Base-by-base conservation (phyloP, 345 rosid species). In the Aquilaria sinensis region DNA sequence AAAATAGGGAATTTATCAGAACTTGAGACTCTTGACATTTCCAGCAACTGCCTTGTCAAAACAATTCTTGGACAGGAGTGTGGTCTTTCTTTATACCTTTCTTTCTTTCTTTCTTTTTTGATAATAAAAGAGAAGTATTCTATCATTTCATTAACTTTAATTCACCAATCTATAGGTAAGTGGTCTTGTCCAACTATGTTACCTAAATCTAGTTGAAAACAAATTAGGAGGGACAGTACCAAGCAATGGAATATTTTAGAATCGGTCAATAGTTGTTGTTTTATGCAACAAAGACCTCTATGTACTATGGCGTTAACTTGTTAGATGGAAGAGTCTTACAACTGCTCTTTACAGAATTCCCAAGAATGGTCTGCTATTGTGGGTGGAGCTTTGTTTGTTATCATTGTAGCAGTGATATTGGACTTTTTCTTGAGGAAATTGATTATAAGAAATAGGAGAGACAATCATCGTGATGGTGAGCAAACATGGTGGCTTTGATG, bases 191-290 rank as follows among this genome's bases (percentile, higher is more conserved):
- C 77, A 67, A 67, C 80, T 90, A 10, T 48, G 60, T 45, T 75
- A 74, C 56, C 68, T 88, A 65, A 85, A 78, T 70, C 53, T 86
- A 58, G 79, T 86, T 1, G 78, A 70, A 30, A 90, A 86, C 72
- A 73, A 50, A 34, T 66, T 90, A 61, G 82, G 72, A 73, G 97
- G 97, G 31, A 80, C 77, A 34, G 77, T 90, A 0, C 93, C 97
- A 0, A 59, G 62, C 12, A 68, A 32, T 1, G 96, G 97, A 56
- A 56, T 84, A 50, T 94, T 96, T 68, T 71, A 56, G 30, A 85
- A 83, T 74, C 71, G 64, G 55, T 78, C 88, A 9, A 80, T 56
- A 72, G 34, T 47, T 32, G 71, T 77, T 9, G 66, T 87, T 65
- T 64, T 73, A 15, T 94, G 90, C 58, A 93, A 90, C 81, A 80